Evolutionary conservation across 1,139 yeast genomes (phyloP), one percentile per base, ranked within the genome.

Genomic region (Kodamaea fungicola): DNA sequence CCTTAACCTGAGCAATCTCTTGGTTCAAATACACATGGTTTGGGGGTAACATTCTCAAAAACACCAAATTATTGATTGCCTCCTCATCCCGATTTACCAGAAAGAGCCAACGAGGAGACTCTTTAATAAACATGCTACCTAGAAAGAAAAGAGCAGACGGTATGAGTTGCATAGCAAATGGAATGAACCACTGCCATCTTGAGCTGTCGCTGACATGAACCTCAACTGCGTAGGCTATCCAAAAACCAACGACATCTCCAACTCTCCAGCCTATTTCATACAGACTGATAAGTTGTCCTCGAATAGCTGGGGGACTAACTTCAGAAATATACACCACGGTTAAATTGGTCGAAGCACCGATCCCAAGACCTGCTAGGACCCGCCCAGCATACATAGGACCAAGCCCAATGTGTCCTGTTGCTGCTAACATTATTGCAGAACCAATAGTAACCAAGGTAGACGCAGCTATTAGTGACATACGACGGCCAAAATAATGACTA

Each of bases 241-340:
- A 68, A 47, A 67, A 68, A 1, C 72, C 74, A 16, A 63, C 64
- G 43, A 68, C 54, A 44, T 66, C 72, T 32, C 73, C 72, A 28
- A 66, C 50, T 47, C 72, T 54, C 72, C 72, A 68, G 8, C 71
- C 72, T 39, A 67, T 61, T 52, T 68, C 74, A 42, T 65, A 68
- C 31, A 64, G 46, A 19, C 66, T 59, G 28, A 64, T 64, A 16
- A 67, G 51, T 36, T 62, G 61, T 12, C 74, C 74, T 42, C 74
- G 54, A 19, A 64, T 53, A 1, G 73, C 67, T 0, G 73, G 67
- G 1, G 73, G 73, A 3, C 67, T 45, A 25, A 67, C 62, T 42
- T 68, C 74, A 22, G 69, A 61, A 25, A 67, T 52, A 44, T 66
- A 67, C 6, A 67, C 71, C 22, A 69, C 71, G 1, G 71, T 63